Conservation (phyloP, 2,329 filamentous ascomycete genomes). For the Fusarium pseudoanthophilum region DNA sequence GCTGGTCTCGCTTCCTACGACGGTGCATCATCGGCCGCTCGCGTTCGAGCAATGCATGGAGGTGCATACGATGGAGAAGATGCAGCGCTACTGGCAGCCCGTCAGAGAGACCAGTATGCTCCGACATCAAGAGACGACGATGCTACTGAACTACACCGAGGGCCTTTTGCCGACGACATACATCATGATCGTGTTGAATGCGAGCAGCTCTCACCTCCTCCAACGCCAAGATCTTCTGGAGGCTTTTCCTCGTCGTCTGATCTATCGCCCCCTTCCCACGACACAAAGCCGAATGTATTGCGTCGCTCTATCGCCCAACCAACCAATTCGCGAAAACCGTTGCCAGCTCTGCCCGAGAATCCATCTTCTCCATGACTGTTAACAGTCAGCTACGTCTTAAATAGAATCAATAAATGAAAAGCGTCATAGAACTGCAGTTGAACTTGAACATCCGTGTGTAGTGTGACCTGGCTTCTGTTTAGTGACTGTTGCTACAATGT, state of each 20-base stretch:
- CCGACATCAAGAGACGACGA: neutral
- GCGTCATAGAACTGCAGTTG: neutral
- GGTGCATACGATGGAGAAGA: constrained; percentile 15
- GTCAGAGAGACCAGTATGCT: constrained; percentile 23
- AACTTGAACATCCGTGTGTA: neutral
- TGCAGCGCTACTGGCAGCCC: constrained; percentile 5
- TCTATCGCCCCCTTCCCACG: constrained; percentile 14
- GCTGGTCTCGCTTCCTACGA: constrained; percentile 35
- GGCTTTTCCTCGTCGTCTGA: constrained; percentile 23
- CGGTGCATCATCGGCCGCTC: constrained; percentile 27
- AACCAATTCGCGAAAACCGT: constrained; percentile 52
- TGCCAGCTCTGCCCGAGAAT: constrained; percentile 57
- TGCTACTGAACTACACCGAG: constrained; percentile 1
- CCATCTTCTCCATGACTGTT: constrained; percentile 39
- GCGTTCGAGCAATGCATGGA: constrained; percentile 30
- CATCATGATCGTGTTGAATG: constrained; percentile 24
- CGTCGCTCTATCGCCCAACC: constrained; percentile 38
- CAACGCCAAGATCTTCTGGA: constrained; percentile 36
- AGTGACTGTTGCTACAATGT: neutral
- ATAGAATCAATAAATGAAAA: neutral
- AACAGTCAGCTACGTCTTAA: neutral
- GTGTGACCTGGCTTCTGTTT: neutral
- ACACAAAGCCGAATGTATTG: constrained; percentile 17
- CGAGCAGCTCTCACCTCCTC: constrained; percentile 45
- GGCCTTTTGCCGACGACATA: constrained; percentile 18